Base-by-base conservation (phyloP, 73 alveolate species). In the Durusdinium trenchii region DNA sequence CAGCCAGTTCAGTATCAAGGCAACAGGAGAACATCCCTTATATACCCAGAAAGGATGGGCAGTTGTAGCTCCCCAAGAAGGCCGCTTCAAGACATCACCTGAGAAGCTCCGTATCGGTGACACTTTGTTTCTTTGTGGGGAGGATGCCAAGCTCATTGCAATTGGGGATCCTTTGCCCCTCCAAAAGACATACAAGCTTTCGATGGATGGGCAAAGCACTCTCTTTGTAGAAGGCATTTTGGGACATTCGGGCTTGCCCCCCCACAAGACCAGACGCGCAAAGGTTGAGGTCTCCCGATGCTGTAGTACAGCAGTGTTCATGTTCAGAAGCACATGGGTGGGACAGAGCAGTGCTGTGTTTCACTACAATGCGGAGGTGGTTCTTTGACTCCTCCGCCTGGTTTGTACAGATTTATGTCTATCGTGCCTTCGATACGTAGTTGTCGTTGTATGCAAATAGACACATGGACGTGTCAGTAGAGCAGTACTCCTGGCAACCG, bases 11-110 rank as follows among this genome's bases (percentile, higher is more conserved):
- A 67, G 6, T 14, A n/a, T 67, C 46, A 23, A 30, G 82, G 82
- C 82, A 30, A 67, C 82, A n/a, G 82, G 40, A 67, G 82, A 42
- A 30, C 82, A 67, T 23, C 82, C 82, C n/a, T 67, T 67, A 30
- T 67, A 67, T 23, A n/a, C 82, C 46, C 45, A 7, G 82, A 67
- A 67, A 10, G 82, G 82, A 18, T 67, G 82, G 82, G 36, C 82
- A 67, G 82, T 67, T 23, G 14, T 67, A 7, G 82, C 6, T 42
- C 82, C 82, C 43, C 45, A 12, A 23, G 43, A 7, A 10, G 36
- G 46, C n/a, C 36, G 30, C 46, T 67, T 67, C 82, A 23, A 23
- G 45, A 67, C 12, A 42, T n/a, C 82, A 12, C 45, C 30, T 30
- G 43, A 7, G n/a, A n/a, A 67, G n/a, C 82, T 67, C 45, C 16